A percentile compares a stretch with the other conserved stretches of the same genome.
These are phyloP conservation scores for Clausena lansium DNA, from an alignment of 345 rosid genomes.

Conservation along the genomic window DNA sequence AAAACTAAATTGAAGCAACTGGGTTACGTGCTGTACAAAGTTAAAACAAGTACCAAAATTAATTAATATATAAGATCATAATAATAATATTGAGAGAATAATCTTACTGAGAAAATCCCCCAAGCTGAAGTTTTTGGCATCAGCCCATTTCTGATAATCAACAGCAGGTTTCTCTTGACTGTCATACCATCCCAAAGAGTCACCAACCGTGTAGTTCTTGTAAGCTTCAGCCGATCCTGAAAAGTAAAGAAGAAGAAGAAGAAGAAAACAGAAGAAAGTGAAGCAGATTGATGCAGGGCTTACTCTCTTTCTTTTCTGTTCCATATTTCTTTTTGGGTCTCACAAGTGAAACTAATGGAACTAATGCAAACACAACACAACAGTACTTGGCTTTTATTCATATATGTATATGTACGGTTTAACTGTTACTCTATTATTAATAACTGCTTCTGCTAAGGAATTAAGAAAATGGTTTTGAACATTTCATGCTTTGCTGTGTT, in stretches of 20 bases:
- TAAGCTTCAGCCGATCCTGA: conserved; percentile 50
- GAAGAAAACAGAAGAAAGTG: conserved; percentile 9
- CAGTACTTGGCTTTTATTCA: neutral
- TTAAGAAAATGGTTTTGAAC: no score
- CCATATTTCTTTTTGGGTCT: conserved; percentile 20
- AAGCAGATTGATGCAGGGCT: neutral
- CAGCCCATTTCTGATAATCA: conserved; percentile 87
- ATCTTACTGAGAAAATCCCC: conserved; percentile 94
- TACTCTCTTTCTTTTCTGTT: neutral
- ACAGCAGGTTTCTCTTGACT: conserved; percentile 45
- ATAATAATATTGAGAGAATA: neutral
- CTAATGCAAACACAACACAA: no score
- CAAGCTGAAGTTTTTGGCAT: conserved; percentile 60
- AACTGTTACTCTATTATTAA: no score
- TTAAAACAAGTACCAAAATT: neutral
- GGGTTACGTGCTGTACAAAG: neutral
- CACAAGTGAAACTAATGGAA: neutral
- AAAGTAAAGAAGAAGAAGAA: conserved; percentile 9
- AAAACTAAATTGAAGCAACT: neutral
- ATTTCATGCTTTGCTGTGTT: no score
- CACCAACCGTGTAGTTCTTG: conserved; percentile 92
- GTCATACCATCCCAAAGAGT: conserved; percentile 72
- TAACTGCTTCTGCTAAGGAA: no score
- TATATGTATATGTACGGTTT: no score
- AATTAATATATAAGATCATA: neutral